Conservation (phyloP, 2,329 filamentous ascomycete species). For the Fusarium longipes region DNA sequence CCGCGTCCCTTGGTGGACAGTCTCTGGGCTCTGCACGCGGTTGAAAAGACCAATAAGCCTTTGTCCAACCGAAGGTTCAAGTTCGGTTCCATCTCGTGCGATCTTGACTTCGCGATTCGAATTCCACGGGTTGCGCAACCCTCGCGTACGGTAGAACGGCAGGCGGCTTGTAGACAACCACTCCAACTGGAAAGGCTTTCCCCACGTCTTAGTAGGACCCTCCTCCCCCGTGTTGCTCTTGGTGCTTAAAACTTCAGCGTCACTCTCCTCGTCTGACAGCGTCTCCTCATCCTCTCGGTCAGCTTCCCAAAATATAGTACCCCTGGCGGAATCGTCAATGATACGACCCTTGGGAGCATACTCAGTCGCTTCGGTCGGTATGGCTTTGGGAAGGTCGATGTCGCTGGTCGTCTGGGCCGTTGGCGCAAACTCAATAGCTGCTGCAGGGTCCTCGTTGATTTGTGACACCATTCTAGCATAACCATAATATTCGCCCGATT, state of each 20-base stretch:
- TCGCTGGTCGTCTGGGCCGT: conserved; percentile 69
- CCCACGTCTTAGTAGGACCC: conserved; percentile 74
- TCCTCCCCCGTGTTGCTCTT: conserved; percentile 57
- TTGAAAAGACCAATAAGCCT: conserved; percentile 84
- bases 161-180: conserved; percentile 87
- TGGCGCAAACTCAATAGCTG: conserved; percentile 76
- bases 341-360: conserved; percentile 85
- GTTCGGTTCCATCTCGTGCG: conserved; percentile 90
- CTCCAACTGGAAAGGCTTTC: conserved; percentile 89
- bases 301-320: conserved; percentile 96
- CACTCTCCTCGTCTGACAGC: conserved; percentile 56
- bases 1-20: conserved; percentile 47
- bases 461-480: conserved; percentile 90
- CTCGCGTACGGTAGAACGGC: conserved; percentile 89
- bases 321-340: conserved; percentile 91
- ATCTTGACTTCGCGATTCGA: conserved; percentile 96
- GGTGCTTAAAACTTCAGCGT: conserved; percentile 51
- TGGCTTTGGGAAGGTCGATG: conserved; percentile 80
- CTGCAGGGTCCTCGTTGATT: conserved; percentile 80
- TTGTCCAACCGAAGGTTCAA: conserved; percentile 84
- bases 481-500: conserved; percentile 96
- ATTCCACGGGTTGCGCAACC: conserved; percentile 93
- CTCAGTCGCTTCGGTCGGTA: conserved; percentile 80
- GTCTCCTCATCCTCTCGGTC: conserved; percentile 68
- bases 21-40: conserved; percentile 57